Evolutionary conservation across 202 grass and related monocot species (phyloP), one percentile per base, ranked within the genome.

Genomic region (Brachypodium distachyon): DNA sequence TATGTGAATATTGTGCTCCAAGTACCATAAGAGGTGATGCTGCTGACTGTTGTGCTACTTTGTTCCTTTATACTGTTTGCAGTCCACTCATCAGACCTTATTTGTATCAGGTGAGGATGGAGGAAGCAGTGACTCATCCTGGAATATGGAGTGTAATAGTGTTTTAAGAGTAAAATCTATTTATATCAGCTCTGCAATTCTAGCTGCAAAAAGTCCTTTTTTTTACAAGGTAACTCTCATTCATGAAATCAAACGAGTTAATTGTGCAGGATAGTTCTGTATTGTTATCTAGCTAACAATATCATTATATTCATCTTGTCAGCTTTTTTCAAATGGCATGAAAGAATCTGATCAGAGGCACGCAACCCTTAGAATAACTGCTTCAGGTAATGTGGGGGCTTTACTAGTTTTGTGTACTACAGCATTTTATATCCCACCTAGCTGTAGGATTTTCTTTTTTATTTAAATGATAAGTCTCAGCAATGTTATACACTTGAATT

Each of bases 291-390:
- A 64, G 63, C 86, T 88, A 36, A 88, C 25, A 31, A 33, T 25
- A 29, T 84, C 64, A 43, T 56, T 44, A 14, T 12, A 28, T 58
- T 50, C n/a, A 87, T 84, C 38, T 81, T 88, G 26, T 83, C 83
- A 99, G 96, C 96, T 99, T 85, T 99, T 99, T 58, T 98, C 96
- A 74, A 98, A 98, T 85, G 96, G 96, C 42, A 95, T 99, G 96
- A 95, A 88, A 85, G 96, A 98, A 87, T 98, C 96, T 16, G 96
- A 98, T 62, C 91, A 95, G 80, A 85, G 96, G 67, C 96, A 98
- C 76, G 96, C 92, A 9, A 95, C 89, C 64, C 79, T 98, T 82
- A 88, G 92, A 92, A 89, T 98, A 83, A 85, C 87, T 81, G 83
- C 90, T 77, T 96, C 96, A 96, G 96, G 96, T 99, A 96, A 87